Base-by-base conservation (phyloP, 2,329 filamentous ascomycete genomes). In the Colletotrichum paranaense region DNA sequence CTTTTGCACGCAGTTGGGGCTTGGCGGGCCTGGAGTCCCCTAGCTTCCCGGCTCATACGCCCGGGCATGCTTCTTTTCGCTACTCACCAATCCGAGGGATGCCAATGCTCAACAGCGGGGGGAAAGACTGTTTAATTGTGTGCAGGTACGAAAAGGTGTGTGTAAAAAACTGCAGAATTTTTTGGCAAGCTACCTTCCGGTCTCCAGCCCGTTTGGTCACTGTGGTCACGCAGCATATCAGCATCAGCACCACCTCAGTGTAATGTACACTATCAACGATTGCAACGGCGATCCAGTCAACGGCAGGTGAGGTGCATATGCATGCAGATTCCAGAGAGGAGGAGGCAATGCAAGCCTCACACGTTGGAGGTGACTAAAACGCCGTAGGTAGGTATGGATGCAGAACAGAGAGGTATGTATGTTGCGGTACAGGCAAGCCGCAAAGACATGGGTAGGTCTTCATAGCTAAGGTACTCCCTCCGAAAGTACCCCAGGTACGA, bases 1-100 rank as follows among this genome's bases (percentile, higher is more conserved):
- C 52, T 49, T 55, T 72, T 69, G 59, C 65, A 69, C 69, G 53
- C 65, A 64, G 65, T 56, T 57, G 30, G 49, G 57, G 28, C 65
- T 72, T 62, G 52, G 69, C 65, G 58, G 38, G 19, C 38, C 16
- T 42, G 38, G 53, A 46, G 38, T 53, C 55, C 38, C 59, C 26
- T 69, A 65, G 52, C 59, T 70, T 55, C 67, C 67, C 62, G 46
- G 26, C 62, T 56, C 42, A 63, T 53, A 14, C 53, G 60, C 60
- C 59, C 42, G 19, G 42, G 42, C 42, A 19, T 49, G 16, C 42
- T 49, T 49, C 59, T 52, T 62, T 62, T 28, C n/a, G 19, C 24
- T 30, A 11, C 38, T 62, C 9, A 14, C 35, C 38, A 14, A 24
- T 16, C 24, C 53, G 53, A 26, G 16, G 24, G 53, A 30, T 57